Evolutionary conservation across 2,329 filamentous ascomycete genomes (phyloP).

Genomic region (Cucurbitaria berberidis): DNA sequence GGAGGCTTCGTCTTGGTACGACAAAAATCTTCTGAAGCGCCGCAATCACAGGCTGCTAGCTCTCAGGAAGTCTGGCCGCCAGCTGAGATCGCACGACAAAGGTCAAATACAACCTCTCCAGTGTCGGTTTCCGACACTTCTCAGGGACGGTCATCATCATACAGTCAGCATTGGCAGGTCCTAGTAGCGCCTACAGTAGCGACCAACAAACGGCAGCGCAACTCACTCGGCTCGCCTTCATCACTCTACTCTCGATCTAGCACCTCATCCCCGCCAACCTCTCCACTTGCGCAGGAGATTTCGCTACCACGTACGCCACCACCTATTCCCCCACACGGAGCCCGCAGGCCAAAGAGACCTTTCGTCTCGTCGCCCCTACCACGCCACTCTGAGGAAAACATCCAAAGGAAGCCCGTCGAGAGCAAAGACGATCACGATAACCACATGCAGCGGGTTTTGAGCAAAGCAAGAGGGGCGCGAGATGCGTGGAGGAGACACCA

Average conservation of each 20-base stretch:
- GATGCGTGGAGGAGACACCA: slow-evolving; percentile 30
- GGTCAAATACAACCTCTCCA: slow-evolving; percentile 1
- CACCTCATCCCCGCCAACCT: slow-evolving; percentile 13
- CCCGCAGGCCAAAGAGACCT: neutral
- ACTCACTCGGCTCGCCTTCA: slow-evolving; percentile 8
- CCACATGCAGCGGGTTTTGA: slow-evolving; percentile 21
- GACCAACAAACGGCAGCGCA: slow-evolving; percentile 10
- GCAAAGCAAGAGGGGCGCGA: slow-evolving; percentile 30
- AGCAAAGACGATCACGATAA: slow-evolving; percentile 6
- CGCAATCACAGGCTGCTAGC: slow-evolving; percentile 4
- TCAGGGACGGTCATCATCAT: slow-evolving; percentile 17
- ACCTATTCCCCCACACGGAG: slow-evolving; percentile 5
- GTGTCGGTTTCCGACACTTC: slow-evolving; percentile 10
- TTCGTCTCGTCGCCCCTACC: neutral
- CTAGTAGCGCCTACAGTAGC: slow-evolving; percentile 10
- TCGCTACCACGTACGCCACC: slow-evolving; percentile 7
- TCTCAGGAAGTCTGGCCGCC: slow-evolving; percentile 5
- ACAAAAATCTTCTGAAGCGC: slow-evolving; percentile 16
- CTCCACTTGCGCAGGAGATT: slow-evolving; percentile 13
- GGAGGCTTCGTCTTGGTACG: slow-evolving; percentile 30
- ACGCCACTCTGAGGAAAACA: slow-evolving; percentile 1
- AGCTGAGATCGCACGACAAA: slow-evolving; percentile 3
- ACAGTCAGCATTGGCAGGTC: slow-evolving; percentile 14
- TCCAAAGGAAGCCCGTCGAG: slow-evolving; percentile 1
- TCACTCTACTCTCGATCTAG: slow-evolving; percentile 10